These are phyloP conservation scores for Pulveroboletus sp. DNA, from an alignment of 768 basidiomycete genomes.

Conservation along the genomic window DNA sequence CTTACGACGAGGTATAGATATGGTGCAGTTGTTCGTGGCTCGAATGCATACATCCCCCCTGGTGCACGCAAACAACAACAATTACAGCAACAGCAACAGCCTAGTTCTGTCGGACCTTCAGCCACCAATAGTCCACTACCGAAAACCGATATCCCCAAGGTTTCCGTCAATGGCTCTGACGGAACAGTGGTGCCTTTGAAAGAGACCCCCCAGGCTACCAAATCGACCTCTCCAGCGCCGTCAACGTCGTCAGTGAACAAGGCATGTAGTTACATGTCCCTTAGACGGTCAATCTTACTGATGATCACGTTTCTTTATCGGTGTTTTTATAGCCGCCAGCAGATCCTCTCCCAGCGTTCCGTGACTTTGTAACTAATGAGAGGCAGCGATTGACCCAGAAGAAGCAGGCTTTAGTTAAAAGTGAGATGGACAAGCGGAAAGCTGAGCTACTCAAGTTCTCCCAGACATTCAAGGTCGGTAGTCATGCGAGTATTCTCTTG, in stretches of 20 bases:
- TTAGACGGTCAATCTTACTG: constrained; percentile 1
- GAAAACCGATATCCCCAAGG: constrained; percentile 58
- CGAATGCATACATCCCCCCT: constrained; percentile 92
- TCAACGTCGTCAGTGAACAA: constrained; percentile 43
- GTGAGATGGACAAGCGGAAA: constrained; percentile 91
- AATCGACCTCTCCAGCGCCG: constrained; percentile 63
- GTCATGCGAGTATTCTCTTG: neutral
- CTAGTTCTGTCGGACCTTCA: constrained; percentile 23
- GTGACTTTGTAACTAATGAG: constrained; percentile 89
- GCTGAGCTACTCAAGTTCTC: constrained; percentile 93
- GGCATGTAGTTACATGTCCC: constrained; percentile 33
- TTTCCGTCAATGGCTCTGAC: constrained; percentile 76
- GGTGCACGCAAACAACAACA: constrained; percentile 63
- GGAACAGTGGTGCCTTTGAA: constrained; percentile 46
- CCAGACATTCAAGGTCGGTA: constrained; percentile 83
- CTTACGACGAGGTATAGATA: constrained; percentile 51
- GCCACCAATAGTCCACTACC: constrained; percentile 24
- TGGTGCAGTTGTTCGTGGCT: constrained; percentile 83
- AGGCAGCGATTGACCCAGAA: constrained; percentile 87
- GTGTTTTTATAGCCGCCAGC: constrained; percentile 49
- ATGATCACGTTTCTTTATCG: neutral
- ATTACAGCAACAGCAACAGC: constrained; percentile 23
- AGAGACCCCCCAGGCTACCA: constrained; percentile 44
- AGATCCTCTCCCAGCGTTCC: constrained; percentile 79
- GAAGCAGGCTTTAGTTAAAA: constrained; percentile 83